A percentile compares a stretch with the other conserved stretches of the same genome.
Evolutionary conservation across 1,284 basidiomycete genomes (phyloP).

Genomic region (Apiotrichum siamense): DNA sequence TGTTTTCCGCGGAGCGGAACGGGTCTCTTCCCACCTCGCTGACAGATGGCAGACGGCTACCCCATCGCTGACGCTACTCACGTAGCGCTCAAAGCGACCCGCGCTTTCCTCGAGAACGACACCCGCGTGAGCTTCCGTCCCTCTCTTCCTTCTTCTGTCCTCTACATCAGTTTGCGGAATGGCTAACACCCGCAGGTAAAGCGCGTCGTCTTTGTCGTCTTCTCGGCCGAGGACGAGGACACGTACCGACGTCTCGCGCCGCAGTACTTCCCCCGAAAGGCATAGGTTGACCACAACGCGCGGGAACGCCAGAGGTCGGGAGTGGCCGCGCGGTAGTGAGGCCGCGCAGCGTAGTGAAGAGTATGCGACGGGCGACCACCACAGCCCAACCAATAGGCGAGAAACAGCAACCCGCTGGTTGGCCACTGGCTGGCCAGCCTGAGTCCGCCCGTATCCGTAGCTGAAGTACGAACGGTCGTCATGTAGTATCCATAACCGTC

Average conservation of each 20-base stretch:
- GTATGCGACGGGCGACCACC: too few species aligned
- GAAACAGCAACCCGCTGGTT: too few species aligned
- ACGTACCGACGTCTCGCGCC: constrained; percentile 27
- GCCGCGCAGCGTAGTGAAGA: too few species aligned
- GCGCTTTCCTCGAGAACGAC: constrained; percentile 31
- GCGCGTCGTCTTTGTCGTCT: constrained; percentile 43
- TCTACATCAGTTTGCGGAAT: too few species aligned
- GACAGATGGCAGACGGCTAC: constrained; percentile 37
- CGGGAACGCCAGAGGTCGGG: too few species aligned
- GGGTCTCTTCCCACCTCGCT: not conserved
- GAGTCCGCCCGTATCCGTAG: too few species aligned
- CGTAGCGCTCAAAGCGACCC: constrained; percentile 37
- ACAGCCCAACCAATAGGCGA: too few species aligned
- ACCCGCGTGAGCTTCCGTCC: constrained; percentile 24
- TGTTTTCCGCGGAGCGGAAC: constrained; percentile 6
- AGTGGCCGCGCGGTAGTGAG: too few species aligned
- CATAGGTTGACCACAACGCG: not conserved
- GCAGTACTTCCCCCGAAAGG: not conserved
- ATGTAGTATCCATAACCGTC: too few species aligned
- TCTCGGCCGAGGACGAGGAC: constrained; percentile 35
- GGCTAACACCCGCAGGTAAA: constrained; percentile 26
- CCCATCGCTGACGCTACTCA: constrained; percentile 42
- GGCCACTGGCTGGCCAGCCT: too few species aligned
- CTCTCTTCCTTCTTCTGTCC: too few species aligned
- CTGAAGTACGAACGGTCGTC: too few species aligned